Evolutionary conservation across 257 asterid species (phyloP), one percentile per base, ranked within the genome.

Genomic region (Fraxinus americana): DNA sequence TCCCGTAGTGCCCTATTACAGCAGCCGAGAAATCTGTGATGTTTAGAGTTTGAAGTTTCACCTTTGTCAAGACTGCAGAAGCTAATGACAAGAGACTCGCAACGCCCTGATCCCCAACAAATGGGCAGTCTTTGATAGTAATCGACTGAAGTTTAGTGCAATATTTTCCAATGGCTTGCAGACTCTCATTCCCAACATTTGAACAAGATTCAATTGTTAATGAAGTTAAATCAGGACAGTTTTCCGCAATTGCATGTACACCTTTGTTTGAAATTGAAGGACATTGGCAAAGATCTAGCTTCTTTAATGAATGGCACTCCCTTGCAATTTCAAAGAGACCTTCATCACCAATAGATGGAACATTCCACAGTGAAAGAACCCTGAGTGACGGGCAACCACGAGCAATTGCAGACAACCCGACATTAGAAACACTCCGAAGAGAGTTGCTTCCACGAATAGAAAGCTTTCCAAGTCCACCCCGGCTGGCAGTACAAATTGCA

Each of bases 401-500:
- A 32, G 97, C 94, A 30, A 93, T 86, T 45, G 90, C 96, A 1
- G 92, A 86, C 77, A 95, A 81, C 66, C 99, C 99, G 11, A 23
- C 13, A 66, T 88, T 72, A 8, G 96, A 84, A 75, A 91, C 90
- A 2, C 94, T 97, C 57, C 90, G 85, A 16, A 69, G 12, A 5
- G 92, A 34, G 83, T 85, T 88, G 79, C 90, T 86, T 75, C 98
- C 98, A 34, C 97, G 83, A 71, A 95, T 81, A 0, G 88, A 91
- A 65, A 95, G 98, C 89, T 95, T 95, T 38, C 96, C 97, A 11
- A 95, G 92, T 10, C 99, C 99, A 54, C 99, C 99, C 19, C 96
- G 99, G 82, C 90, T 83, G 16, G 96, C 84, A 8, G 97, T 95
- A 7, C 97, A 97, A 6, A 95, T 89, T 0, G 99, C 96, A 77